These are phyloP conservation scores for Phytophthora litchii DNA, from an alignment of 352 stramenopile genomes.

Conservation along the genomic window DNA sequence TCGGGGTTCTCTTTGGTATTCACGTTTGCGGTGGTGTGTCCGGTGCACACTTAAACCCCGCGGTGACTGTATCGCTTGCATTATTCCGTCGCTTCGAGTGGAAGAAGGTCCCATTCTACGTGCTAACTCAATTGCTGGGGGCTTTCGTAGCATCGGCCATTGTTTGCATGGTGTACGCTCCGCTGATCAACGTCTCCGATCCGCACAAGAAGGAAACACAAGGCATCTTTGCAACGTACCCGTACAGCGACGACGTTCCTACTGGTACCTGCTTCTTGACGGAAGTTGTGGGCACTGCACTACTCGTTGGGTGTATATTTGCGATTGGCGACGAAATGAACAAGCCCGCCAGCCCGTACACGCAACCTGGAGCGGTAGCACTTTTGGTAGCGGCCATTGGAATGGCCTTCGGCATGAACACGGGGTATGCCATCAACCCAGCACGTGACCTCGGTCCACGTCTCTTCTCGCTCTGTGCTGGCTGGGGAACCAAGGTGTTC, in stretches of 20 bases:
- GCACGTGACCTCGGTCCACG: slow-evolving; percentile 53
- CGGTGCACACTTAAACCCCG: slow-evolving; percentile 61
- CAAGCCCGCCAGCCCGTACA: slow-evolving; percentile 50
- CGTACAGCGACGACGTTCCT: slow-evolving; percentile 43
- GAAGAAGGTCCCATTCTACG: slow-evolving; percentile 35
- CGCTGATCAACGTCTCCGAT: slow-evolving; percentile 44
- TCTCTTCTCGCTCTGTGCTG: slow-evolving; percentile 46
- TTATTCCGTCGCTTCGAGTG: slow-evolving; percentile 52
- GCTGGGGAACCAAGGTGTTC: slow-evolving; percentile 49
- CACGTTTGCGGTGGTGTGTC: slow-evolving; percentile 51
- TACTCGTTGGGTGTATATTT: slow-evolving; percentile 62
- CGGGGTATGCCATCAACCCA: slow-evolving; percentile 73
- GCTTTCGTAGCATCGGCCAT: slow-evolving; percentile 44
- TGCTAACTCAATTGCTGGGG: slow-evolving; percentile 45
- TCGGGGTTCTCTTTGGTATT: slow-evolving; percentile 66
- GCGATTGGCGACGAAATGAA: slow-evolving; percentile 61
- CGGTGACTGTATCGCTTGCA: slow-evolving; percentile 56
- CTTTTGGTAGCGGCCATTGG: slow-evolving; percentile 60
- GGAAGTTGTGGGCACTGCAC: slow-evolving; percentile 60
- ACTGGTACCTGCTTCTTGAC: slow-evolving; percentile 61
- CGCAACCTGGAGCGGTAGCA: slow-evolving; percentile 46
- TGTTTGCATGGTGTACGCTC: slow-evolving; percentile 59
- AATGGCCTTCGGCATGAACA: slow-evolving; percentile 76
- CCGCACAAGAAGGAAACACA: slow-evolving; percentile 44
- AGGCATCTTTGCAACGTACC: slow-evolving; percentile 61